These are phyloP conservation scores for Cryptococcus floricola DNA, from an alignment of 1,284 basidiomycete genomes.

Conservation along the genomic window DNA sequence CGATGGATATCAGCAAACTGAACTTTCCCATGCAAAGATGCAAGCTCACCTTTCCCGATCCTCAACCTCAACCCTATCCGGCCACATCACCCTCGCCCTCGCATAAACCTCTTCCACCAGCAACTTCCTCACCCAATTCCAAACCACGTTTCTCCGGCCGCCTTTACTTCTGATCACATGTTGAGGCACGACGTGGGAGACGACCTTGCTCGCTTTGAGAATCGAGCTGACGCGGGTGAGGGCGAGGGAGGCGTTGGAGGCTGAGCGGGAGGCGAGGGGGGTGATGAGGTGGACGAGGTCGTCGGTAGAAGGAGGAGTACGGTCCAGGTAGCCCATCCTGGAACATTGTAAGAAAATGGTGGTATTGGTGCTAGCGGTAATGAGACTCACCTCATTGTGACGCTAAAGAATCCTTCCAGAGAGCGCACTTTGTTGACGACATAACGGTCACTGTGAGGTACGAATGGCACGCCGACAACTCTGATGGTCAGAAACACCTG, in stretches of 20 bases:
- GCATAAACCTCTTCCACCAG: constrained; percentile 60
- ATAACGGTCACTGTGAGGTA: constrained; percentile 55
- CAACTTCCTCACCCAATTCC: constrained; percentile 53
- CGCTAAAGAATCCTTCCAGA: constrained; percentile 60
- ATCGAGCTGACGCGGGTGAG: constrained; percentile 49
- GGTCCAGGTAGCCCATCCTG: constrained; percentile 59
- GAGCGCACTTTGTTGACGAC: constrained; percentile 57
- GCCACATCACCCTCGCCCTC: constrained; percentile 48
- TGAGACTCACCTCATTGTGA: constrained; percentile 53
- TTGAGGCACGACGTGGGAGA: constrained; percentile 62
- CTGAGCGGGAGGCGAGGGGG: constrained; percentile 51
- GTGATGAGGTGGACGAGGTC: constrained; percentile 57
- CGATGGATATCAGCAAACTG: background rate
- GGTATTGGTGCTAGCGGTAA: background rate
- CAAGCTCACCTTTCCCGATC: background rate
- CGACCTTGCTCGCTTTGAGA: constrained; percentile 48
- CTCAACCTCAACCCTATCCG: background rate
- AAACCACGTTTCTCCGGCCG: constrained; percentile 30
- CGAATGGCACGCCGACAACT: constrained; percentile 54
- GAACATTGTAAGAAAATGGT: background rate
- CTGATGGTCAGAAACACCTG: constrained; percentile 59
- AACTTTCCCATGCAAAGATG: background rate
- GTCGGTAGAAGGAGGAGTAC: constrained; percentile 53
- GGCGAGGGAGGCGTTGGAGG: constrained; percentile 44
- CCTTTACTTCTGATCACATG: constrained; percentile 57